Conservation (phyloP, 352 stramenopile species). For the Globisporangium megalacanthum region DNA sequence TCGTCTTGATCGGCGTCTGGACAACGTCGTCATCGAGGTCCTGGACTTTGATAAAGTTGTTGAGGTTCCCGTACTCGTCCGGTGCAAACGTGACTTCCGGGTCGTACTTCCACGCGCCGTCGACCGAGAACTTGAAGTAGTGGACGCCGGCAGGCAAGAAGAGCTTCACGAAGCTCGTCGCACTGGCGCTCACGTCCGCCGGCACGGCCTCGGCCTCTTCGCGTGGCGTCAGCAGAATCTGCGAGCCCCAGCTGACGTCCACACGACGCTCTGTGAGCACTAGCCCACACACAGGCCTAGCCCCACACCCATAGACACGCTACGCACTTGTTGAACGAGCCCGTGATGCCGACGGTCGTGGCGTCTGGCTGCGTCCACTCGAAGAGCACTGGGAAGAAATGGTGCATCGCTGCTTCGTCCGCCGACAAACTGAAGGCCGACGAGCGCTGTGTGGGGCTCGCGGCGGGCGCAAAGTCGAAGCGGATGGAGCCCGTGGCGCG, state of each 20-base stretch:
- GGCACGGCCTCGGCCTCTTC: not conserved
- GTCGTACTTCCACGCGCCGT: constrained; percentile 81
- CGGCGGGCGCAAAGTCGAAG: not conserved
- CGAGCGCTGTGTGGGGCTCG: not conserved
- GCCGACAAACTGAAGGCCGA: constrained; percentile 13
- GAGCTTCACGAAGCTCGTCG: constrained; percentile 37
- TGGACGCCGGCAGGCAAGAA: constrained; percentile 63
- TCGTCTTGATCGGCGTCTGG: constrained; percentile 59
- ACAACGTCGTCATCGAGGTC: constrained; percentile 30
- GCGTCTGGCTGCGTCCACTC: constrained; percentile 48
- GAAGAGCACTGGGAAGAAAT: constrained; percentile 52
- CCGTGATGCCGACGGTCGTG: constrained; percentile 58
- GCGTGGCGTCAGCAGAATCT: constrained; percentile 40
- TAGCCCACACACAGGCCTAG: too few species aligned
- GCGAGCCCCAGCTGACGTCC: constrained; percentile 58
- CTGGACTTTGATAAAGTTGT: constrained; percentile 80
- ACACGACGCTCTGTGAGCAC: not conserved
- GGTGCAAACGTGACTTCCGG: constrained; percentile 74
- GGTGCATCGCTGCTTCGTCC: constrained; percentile 22
- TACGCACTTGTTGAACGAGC: constrained; percentile 77
- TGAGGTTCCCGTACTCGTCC: constrained; percentile 84
- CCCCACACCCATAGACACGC: not conserved
- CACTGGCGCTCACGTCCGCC: not conserved
- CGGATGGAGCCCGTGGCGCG: too few species aligned
- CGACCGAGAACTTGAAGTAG: constrained; percentile 77